These are phyloP conservation scores for Phascolomyces articulosus DNA, from an alignment of 371 early-diverging fungal species.

Conservation along the genomic window DNA sequence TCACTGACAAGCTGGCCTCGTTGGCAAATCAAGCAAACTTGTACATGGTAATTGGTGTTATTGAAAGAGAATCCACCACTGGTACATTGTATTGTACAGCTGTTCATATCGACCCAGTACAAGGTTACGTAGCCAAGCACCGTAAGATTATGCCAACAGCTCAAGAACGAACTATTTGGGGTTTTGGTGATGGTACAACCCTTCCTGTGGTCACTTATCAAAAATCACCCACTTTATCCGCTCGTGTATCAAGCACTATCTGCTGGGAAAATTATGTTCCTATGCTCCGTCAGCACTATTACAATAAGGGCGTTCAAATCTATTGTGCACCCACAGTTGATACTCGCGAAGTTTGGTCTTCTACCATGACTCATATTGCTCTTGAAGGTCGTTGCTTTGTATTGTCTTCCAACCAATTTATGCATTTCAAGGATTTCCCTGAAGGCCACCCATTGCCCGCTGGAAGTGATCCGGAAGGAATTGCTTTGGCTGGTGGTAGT, in stretches of 20 bases:
- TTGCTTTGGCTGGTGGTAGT: slow-evolving; percentile 20
- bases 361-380: slow-evolving; percentile 27
- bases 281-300: slow-evolving; percentile 18
- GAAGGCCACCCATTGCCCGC: slow-evolving; percentile 13
- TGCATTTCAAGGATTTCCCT: slow-evolving; percentile 20
- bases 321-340: slow-evolving; percentile 32
- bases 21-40: slow-evolving; percentile 12
- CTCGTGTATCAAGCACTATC: slow-evolving; percentile 16
- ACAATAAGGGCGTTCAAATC: slow-evolving; percentile 19
- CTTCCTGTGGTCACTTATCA: slow-evolving; percentile 15
- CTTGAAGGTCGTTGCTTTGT: slow-evolving; percentile 30
- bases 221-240: not conserved
- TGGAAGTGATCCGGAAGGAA: slow-evolving; percentile 9
- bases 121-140: slow-evolving; percentile 23
- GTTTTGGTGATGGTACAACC: slow-evolving; percentile 23
- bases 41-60: slow-evolving; percentile 25
- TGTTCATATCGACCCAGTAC: slow-evolving; percentile 14
- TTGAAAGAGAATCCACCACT: slow-evolving; percentile 13
- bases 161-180: slow-evolving; percentile 22
- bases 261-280: slow-evolving; percentile 36
- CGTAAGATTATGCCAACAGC: slow-evolving; percentile 31
- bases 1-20: slow-evolving; percentile 11
- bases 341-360: slow-evolving; percentile 15
- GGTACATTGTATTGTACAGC: slow-evolving; percentile 25
- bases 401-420: slow-evolving; percentile 20